Conservation (phyloP, 129 eudicot genomes). For the Ambrosia artemisiifolia region DNA sequence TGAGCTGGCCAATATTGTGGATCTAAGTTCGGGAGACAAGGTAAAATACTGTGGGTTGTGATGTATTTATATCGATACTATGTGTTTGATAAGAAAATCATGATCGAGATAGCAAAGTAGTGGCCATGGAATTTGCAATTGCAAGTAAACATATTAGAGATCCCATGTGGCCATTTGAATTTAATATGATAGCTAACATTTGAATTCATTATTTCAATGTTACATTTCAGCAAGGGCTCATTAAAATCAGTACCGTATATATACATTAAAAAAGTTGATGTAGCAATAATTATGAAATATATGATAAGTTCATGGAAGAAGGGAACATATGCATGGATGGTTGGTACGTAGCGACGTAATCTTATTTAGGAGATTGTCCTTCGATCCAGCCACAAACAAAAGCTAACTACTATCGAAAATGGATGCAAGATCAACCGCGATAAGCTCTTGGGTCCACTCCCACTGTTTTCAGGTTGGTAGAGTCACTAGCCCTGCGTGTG, state of each 20-base stretch:
- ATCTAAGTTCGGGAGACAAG: constrained; percentile 4
- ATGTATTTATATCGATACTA: neutral
- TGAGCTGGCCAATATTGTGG: constrained; percentile 5
- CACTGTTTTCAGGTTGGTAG: constrained; percentile 28
- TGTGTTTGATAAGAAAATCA: neutral
- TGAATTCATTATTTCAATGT: neutral
- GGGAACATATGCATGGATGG: neutral
- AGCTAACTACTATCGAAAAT: neutral
- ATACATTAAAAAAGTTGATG: neutral
- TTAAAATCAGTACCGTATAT: neutral
- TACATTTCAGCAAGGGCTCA: neutral
- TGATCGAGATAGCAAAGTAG: neutral
- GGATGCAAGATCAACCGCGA: constrained; percentile 18
- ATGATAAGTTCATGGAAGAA: constrained; percentile 9
- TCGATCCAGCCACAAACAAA: neutral
- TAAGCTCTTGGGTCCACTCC: constrained; percentile 27
- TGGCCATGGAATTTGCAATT: neutral
- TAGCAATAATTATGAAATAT: neutral
- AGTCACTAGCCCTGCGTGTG: constrained; percentile 23
- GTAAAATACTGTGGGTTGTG: neutral
- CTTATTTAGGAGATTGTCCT: constrained; percentile 4
- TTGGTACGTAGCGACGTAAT: constrained; percentile 1
- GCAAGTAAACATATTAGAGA: neutral
- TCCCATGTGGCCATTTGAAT: neutral
- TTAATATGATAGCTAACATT: too few relatives aligned